Conservation (phyloP, 495 filamentous ascomycete species). For the Hyaloscypha finlandica region DNA sequence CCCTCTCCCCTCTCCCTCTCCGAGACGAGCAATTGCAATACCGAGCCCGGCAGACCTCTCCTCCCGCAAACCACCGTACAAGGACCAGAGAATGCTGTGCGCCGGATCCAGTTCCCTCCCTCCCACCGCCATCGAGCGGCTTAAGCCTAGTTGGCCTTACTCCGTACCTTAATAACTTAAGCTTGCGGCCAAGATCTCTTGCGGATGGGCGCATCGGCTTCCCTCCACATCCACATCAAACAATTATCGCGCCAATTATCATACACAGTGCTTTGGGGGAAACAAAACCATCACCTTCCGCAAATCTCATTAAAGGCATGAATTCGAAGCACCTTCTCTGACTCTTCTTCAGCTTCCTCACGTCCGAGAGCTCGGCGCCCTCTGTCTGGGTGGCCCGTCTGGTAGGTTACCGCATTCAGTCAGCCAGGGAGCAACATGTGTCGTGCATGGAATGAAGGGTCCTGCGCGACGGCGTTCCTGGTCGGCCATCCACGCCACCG, state of each 20-base stretch:
- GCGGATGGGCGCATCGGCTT: neutral
- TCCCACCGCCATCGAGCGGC: neutral
- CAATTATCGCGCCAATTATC: constrained; percentile 27
- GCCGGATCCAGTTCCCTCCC: neutral
- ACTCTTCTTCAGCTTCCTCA: constrained; percentile 15
- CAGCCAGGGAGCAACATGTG: constrained; percentile 13
- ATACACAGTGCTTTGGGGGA: neutral
- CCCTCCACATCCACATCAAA: neutral
- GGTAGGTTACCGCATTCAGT: neutral
- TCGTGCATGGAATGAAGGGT: constrained; percentile 24
- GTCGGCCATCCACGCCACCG: constrained; percentile 9
- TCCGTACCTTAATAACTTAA: neutral
- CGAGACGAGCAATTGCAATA: neutral
- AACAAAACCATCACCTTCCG: neutral
- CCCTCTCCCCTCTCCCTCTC: neutral
- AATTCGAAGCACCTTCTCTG: constrained; percentile 11
- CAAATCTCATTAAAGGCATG: constrained; percentile 14
- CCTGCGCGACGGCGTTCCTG: constrained; percentile 14
- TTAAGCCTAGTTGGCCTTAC: neutral
- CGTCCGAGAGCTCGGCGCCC: constrained; percentile 11
- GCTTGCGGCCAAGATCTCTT: neutral
- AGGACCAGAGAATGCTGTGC: too few species aligned
- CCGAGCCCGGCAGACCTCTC: constrained; percentile 1
- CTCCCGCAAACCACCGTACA: too few species aligned
- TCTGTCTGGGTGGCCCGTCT: neutral